A percentile compares a stretch with the other conserved stretches of the same genome.
Evolutionary conservation across 2,329 filamentous ascomycete genomes (phyloP).

Genomic region (Zymoseptoria crescenta): DNA sequence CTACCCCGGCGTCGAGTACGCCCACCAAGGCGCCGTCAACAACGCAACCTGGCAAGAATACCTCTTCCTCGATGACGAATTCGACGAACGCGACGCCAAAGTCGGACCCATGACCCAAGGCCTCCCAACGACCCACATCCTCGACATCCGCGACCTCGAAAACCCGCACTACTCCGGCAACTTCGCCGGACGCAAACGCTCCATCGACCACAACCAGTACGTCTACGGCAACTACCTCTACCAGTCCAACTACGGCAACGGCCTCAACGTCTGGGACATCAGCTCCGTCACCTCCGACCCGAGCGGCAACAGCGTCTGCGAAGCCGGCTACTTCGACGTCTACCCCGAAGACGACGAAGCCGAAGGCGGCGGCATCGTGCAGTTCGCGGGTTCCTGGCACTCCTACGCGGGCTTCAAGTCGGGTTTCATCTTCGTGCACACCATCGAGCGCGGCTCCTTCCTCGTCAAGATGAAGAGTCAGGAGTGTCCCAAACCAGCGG

Average conservation of each 20-base stretch:
- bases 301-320: constrained; percentile 37
- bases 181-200: constrained; percentile 28
- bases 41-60: constrained; percentile 35
- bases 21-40: constrained; percentile 47
- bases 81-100: constrained; percentile 37
- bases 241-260: constrained; percentile 33
- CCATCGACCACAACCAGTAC: constrained; percentile 39
- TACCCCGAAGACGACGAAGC: constrained; percentile 43
- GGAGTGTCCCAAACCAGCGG: constrained; percentile 11
- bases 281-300: constrained; percentile 35
- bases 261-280: constrained; percentile 31
- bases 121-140: constrained; percentile 37
- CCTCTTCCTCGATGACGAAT: constrained; percentile 48
- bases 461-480: constrained; percentile 34
- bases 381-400: constrained; percentile 38
- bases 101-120: constrained; percentile 19
- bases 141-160: constrained; percentile 40
- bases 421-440: constrained; percentile 46
- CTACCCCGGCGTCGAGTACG: constrained; percentile 44
- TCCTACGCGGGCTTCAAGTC: constrained; percentile 44
- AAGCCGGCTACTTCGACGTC: constrained; percentile 45
- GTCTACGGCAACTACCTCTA: constrained; percentile 31
- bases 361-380: constrained; percentile 31
- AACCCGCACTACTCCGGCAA: constrained; percentile 34
- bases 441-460: constrained; percentile 45